Evolutionary conservation across 148 eudicot species (phyloP).

Genomic region (Rhododendron kiyosumense): DNA sequence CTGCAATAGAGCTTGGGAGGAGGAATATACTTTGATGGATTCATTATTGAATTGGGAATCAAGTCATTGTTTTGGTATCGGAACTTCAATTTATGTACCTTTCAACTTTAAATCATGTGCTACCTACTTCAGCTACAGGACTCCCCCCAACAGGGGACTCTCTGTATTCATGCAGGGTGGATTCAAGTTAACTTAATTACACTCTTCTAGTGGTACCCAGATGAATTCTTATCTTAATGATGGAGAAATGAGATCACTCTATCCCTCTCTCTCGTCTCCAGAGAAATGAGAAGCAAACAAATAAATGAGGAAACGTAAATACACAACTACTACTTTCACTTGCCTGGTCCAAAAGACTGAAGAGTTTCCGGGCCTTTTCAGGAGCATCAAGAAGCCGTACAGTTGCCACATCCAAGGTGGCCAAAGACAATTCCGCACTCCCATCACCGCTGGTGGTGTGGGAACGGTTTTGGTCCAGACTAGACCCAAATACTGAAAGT

Average conservation of each 20-base stretch:
- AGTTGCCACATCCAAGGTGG: conserved; percentile 79
- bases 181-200: background rate
- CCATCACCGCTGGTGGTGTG: conserved; percentile 40
- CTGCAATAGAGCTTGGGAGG: background rate
- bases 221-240: background rate
- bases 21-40: background rate
- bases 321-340: background rate
- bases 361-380: conserved; percentile 82
- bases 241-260: background rate
- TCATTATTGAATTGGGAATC: background rate
- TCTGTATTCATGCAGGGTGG: background rate
- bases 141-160: background rate
- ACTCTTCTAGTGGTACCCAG: background rate
- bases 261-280: background rate
- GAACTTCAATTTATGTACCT: background rate
- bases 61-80: background rate
- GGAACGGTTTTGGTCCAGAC: conserved; percentile 52
- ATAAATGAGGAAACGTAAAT: background rate
- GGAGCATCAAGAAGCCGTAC: conserved; percentile 70
- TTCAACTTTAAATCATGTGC: background rate
- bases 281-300: background rate
- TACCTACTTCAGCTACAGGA: background rate
- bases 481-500: conserved; percentile 56
- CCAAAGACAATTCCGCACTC: conserved; percentile 40
- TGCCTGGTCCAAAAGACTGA: conserved; percentile 87